Conservation (phyloP, 257 asterid genomes). For the Fraxinus americana region DNA sequence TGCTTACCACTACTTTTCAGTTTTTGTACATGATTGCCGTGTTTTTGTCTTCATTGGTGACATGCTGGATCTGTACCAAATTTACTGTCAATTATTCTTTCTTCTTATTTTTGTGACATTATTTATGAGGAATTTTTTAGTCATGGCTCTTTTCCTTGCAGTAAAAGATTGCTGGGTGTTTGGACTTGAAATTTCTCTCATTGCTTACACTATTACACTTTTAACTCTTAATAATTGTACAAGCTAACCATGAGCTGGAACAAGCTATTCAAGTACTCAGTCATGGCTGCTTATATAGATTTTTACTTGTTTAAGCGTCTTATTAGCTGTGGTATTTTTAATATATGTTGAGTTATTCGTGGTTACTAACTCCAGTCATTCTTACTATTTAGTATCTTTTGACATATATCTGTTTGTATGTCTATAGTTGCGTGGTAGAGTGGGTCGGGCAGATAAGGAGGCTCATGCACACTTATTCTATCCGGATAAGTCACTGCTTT, state of each 20-base stretch:
- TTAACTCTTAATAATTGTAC: constrained; percentile 9
- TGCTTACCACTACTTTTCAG: background rate
- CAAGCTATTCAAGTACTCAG: constrained; percentile 1
- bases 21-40: background rate
- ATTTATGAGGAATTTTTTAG: background rate
- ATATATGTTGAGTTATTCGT: constrained; percentile 12
- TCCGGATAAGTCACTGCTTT: constrained; percentile 85
- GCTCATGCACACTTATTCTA: constrained; percentile 92
- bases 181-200: background rate
- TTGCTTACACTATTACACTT: background rate
- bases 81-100: background rate
- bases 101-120: constrained; percentile 4
- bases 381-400: constrained; percentile 18
- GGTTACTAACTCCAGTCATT: constrained; percentile 16
- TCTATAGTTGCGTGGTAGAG: constrained; percentile 91
- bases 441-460: constrained; percentile 98
- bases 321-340: background rate
- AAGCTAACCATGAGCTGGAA: constrained; percentile 1
- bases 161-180: background rate
- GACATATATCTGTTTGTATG: constrained; percentile 23
- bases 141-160: constrained; percentile 5
- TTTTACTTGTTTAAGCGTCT: constrained; percentile 5
- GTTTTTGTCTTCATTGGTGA: background rate
- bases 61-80: background rate
- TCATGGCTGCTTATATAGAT: background rate